Evolutionary conservation across 805 yeast species (phyloP), one percentile per base, ranked within the genome.

Genomic region (Brettanomyces nanus): DNA sequence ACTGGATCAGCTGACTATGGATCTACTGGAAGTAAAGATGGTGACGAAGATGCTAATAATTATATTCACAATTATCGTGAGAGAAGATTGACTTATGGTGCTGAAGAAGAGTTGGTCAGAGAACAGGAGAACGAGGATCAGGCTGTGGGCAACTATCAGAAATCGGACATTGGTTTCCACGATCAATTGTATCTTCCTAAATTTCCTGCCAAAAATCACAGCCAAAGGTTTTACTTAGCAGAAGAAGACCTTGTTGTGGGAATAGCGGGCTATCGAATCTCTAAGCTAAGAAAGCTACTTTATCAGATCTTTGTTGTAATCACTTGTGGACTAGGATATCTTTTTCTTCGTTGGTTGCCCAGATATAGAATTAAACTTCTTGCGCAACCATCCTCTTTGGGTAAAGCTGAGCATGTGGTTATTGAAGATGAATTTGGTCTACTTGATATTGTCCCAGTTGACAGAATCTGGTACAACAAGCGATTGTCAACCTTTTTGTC

Each of bases 161-260:
- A 41, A 38, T 51, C 46, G 37, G 65, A 41, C 30, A 41, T 46
- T 43, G 51, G 41, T 19, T 43, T 49, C 32, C 75, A 71, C 44
- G 73, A 71, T 32, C 62, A 62, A 39, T 62, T 65, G 40, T 74
- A 62, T 47, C 63, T 69, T 3, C 41, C 56, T 6, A 51, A 46
- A 31, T 54, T 56, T 38, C 61, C 62, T 4, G 69, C 83, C 0
- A 58, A 46, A 10, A 58, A 69, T 35, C 64, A 63, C 39, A 71
- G 68, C 46, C 99, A 92, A 60, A 69, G 96, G 40, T 86, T 84
- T 58, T 92, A 90, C 58, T 73, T 92, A 44, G 89, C 96, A 0
- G 97, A 92, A 57, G 98, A 92, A 56, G 99, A 92, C 63, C 65
- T 92, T 52, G 90, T 90, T 10, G 74, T 92, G 42, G 96, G 95